These are phyloP conservation scores for Epichloe glyceriae DNA, from an alignment of 2,329 filamentous ascomycete genomes.

Conservation along the genomic window DNA sequence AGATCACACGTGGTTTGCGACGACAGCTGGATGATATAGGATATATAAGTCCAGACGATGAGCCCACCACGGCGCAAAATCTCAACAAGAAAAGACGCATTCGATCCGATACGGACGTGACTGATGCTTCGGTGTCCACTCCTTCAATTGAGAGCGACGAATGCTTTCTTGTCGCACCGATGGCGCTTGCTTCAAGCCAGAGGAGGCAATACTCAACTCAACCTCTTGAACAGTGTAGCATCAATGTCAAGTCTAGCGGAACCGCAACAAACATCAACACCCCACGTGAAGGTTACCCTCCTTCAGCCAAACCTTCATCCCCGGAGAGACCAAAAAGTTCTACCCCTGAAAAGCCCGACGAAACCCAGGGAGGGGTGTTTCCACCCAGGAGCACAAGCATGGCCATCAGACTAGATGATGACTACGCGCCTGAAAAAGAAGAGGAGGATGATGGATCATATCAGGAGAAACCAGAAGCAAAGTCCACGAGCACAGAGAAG, in stretches of 20 bases:
- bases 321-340: neutral
- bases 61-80: neutral
- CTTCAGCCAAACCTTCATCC: neutral
- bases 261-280: conserved; percentile 24
- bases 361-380: neutral
- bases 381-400: neutral
- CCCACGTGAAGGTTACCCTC: conserved; percentile 9
- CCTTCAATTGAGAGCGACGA: conserved; percentile 14
- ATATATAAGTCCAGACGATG: conserved; percentile 9
- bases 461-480: conserved; percentile 3
- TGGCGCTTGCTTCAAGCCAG: conserved; percentile 23
- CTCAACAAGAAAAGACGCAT: neutral
- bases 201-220: conserved; percentile 22
- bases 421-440: neutral
- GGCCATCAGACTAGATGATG: neutral
- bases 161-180: conserved; percentile 22
- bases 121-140: conserved; percentile 4
- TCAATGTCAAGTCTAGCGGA: conserved; percentile 17
- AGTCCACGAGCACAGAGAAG: conserved; percentile 14
- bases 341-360: neutral
- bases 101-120: conserved; percentile 1
- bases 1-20: conserved; percentile 9
- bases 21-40: conserved; percentile 9
- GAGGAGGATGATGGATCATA: conserved; percentile 9
- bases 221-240: neutral